A percentile compares a stretch with the other conserved stretches of the same genome.
Conservation (phyloP, 2,329 filamentous ascomycete genomes). For the Curvularia sp. region DNA sequence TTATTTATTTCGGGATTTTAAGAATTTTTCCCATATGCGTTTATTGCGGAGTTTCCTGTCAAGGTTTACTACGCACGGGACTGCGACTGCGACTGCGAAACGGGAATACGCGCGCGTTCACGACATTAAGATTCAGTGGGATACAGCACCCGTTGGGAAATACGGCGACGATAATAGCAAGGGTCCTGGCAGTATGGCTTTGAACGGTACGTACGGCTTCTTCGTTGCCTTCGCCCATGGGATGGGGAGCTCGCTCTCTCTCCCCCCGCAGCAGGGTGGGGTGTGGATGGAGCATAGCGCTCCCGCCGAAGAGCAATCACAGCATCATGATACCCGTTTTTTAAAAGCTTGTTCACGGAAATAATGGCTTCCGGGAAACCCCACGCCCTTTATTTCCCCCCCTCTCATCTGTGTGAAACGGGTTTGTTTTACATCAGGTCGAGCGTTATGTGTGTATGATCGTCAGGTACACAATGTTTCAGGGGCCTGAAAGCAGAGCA, state of each 20-base stretch:
- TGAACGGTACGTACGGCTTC: constrained; percentile 16
- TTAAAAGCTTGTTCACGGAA: no score
- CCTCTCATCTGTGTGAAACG: constrained; percentile 15
- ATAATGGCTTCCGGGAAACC: no score
- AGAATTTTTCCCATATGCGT: constrained; percentile 4
- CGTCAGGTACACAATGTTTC: constrained; percentile 14
- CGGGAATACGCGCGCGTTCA: constrained; percentile 41
- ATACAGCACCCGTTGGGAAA: not conserved
- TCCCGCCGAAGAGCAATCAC: no score
- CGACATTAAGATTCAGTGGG: constrained; percentile 31
- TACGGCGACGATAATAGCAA: not conserved
- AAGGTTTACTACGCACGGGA: no score
- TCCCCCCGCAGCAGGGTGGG: no score
- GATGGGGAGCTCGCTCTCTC: no score
- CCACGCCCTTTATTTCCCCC: not conserved
- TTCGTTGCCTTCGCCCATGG: not conserved
- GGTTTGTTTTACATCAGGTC: constrained; percentile 2
- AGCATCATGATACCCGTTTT: no score
- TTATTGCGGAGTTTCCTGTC: not conserved
- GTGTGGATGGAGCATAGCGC: no score
- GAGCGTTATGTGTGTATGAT: not conserved
- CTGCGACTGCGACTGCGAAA: not conserved
- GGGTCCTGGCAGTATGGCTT: constrained; percentile 16
- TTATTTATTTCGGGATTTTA: no score
- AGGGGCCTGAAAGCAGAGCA: not conserved